Conservation (phyloP, 2,329 filamentous ascomycete species). For the Fusarium sp. region DNA sequence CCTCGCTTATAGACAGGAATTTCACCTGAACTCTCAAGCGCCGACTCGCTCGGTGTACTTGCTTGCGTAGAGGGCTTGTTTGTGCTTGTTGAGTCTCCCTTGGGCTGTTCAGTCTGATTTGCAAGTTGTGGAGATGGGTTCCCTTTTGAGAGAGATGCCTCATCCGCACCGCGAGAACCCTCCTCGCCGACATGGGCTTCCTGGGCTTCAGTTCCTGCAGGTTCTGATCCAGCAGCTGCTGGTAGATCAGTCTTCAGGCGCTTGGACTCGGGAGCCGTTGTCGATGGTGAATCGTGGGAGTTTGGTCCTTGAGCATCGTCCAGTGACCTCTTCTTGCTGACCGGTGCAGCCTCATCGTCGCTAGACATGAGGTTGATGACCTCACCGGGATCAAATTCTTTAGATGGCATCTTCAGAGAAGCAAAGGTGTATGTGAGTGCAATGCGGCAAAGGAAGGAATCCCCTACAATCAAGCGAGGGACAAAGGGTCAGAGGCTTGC, state of each 20-base stretch:
- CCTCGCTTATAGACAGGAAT: constrained; percentile 38
- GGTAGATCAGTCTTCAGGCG: constrained; percentile 33
- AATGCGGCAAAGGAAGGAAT: background rate
- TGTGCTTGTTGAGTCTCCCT: constrained; percentile 15
- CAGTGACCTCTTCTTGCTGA: constrained; percentile 46
- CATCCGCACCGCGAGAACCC: background rate
- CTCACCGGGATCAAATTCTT: constrained; percentile 38
- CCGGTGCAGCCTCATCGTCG: constrained; percentile 34
- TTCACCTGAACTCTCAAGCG: constrained; percentile 29
- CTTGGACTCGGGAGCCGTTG: constrained; percentile 33
- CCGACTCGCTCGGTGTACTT: constrained; percentile 19
- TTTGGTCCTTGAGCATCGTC: constrained; percentile 38
- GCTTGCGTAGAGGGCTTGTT: constrained; percentile 5
- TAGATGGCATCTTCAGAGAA: constrained; percentile 27
- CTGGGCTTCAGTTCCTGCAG: constrained; percentile 37
- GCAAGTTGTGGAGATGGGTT: background rate
- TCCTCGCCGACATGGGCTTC: constrained; percentile 52
- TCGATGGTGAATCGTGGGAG: constrained; percentile 11
- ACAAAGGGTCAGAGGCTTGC: background rate
- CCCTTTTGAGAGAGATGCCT: background rate
- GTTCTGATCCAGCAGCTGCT: constrained; percentile 8
- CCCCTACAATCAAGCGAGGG: background rate
- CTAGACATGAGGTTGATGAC: constrained; percentile 43
- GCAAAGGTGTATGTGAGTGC: background rate
- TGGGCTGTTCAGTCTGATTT: constrained; percentile 4